These are phyloP conservation scores for Xylariomycetidae sp. DNA, from an alignment of 2,329 filamentous ascomycete species.

Conservation along the genomic window DNA sequence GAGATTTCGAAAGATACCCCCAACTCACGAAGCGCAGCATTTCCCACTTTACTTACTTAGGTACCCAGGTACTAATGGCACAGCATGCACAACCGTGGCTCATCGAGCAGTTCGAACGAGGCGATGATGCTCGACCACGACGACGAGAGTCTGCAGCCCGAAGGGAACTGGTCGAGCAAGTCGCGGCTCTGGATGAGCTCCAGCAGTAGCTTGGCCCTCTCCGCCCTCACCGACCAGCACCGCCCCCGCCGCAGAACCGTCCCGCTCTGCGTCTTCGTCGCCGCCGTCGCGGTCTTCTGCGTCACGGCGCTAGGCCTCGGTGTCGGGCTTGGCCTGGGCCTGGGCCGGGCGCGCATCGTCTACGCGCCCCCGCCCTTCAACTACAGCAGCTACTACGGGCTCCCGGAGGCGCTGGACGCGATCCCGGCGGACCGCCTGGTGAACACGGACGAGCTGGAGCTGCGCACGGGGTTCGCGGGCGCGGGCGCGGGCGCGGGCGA, in stretches of 20 bases:
- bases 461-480: slow-evolving; percentile 20
- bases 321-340: slow-evolving; percentile 16
- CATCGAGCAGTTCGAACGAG: slow-evolving; percentile 17
- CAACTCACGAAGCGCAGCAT: no score
- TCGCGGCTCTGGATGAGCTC: slow-evolving; percentile 10
- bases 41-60: not conserved
- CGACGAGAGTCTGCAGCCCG: slow-evolving; percentile 3
- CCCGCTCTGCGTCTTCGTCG: slow-evolving; percentile 15
- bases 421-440: slow-evolving; percentile 19
- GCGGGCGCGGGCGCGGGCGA: not conserved
- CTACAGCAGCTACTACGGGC: slow-evolving; percentile 16
- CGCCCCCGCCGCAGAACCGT: slow-evolving; percentile 9
- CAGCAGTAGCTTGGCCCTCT: slow-evolving; percentile 5
- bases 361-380: slow-evolving; percentile 4
- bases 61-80: not conserved
- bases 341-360: slow-evolving; percentile 5
- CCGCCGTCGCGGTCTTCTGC: slow-evolving; percentile 13
- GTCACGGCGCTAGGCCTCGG: slow-evolving; percentile 15
- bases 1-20: no score
- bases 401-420: slow-evolving; percentile 16
- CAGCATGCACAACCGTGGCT: slow-evolving; percentile 16
- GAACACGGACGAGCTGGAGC: slow-evolving; percentile 23
- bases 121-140: slow-evolving; percentile 13
- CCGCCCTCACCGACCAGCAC: slow-evolving; percentile 5
- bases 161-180: slow-evolving; percentile 7